phyloP scores from a whole-genome alignment of 2,329 filamentous ascomycete genomes.

The Keithomyces neogunnii region DNA sequence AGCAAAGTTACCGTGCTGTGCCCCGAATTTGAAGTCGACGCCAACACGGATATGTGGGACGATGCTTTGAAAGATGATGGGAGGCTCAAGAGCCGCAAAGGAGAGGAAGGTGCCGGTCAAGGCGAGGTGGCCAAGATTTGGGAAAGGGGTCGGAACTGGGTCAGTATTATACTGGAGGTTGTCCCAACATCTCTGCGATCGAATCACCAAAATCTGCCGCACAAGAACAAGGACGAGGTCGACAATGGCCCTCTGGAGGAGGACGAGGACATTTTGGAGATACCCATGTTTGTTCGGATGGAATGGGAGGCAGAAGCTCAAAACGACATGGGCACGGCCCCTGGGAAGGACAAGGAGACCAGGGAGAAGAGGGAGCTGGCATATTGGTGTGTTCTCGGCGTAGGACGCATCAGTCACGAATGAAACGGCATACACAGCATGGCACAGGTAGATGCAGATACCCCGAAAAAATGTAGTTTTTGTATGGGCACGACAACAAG shows the following conservation, averaged over 20 bases:
- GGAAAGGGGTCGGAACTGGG: slow-evolving; percentile 91
- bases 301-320: slow-evolving; percentile 76
- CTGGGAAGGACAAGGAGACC: slow-evolving; percentile 47
- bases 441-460: slow-evolving; percentile 34
- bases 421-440: slow-evolving; percentile 10
- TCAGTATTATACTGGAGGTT: slow-evolving; percentile 86
- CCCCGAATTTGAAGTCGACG: slow-evolving; percentile 87
- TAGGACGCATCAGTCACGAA: slow-evolving; percentile 65
- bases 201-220: slow-evolving; percentile 22
- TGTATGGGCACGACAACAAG: slow-evolving; percentile 11
- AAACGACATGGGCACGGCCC: slow-evolving; percentile 51
- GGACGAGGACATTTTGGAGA: slow-evolving; percentile 66
- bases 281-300: slow-evolving; percentile 85
- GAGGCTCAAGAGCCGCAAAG: slow-evolving; percentile 27
- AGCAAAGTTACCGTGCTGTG: slow-evolving; percentile 86
- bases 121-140: slow-evolving; percentile 92
- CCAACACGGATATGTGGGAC: slow-evolving; percentile 82
- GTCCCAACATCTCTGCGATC: slow-evolving; percentile 52
- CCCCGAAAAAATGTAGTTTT: slow-evolving; percentile 18
- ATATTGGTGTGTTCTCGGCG: slow-evolving; percentile 90
- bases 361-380: slow-evolving; percentile 81
- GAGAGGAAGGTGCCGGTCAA: slow-evolving; percentile 35
- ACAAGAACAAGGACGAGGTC: slow-evolving; percentile 25
- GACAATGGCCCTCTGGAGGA: slow-evolving; percentile 42
- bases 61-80: slow-evolving; percentile 64